Evolutionary conservation across 2,329 filamentous ascomycete species (phyloP).

Genomic region (Xylaria arbuscula): DNA sequence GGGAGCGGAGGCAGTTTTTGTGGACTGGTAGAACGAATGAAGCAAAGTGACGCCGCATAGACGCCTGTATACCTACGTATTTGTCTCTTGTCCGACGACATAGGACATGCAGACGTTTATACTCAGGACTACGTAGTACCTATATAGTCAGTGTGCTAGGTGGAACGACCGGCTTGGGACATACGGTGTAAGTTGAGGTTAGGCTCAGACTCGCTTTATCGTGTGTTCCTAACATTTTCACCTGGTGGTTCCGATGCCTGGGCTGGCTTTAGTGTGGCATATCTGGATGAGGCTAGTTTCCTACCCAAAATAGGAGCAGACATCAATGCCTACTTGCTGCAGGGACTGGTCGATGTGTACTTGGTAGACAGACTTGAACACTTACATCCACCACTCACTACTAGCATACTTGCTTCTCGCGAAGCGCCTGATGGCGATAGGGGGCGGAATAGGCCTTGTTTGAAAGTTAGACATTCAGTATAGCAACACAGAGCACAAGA

Average conservation of each 20-base stretch:
- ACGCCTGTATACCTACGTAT: constrained; percentile 6
- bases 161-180: too few species aligned
- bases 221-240: constrained; percentile 16
- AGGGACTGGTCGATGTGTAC: not conserved
- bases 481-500: not conserved
- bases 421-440: constrained; percentile 29
- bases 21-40: constrained; percentile 3
- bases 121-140: not conserved
- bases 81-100: too few species aligned
- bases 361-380: not conserved
- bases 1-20: constrained; percentile 6
- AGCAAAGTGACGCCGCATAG: constrained; percentile 19
- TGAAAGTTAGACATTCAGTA: constrained; percentile 17
- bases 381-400: not conserved
- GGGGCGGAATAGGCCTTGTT: constrained; percentile 18
- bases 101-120: too few species aligned
- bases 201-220: constrained; percentile 10
- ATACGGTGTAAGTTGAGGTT: constrained; percentile 2
- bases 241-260: constrained; percentile 11
- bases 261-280: constrained; percentile 12
- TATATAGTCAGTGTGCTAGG: not conserved
- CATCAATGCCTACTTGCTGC: not conserved
- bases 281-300: constrained; percentile 12
- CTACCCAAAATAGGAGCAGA: constrained; percentile 15
- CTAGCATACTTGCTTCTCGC: constrained; percentile 6